Base-by-base conservation (phyloP, 441 rosid genomes). In the Bruguiera hainesii region DNA sequence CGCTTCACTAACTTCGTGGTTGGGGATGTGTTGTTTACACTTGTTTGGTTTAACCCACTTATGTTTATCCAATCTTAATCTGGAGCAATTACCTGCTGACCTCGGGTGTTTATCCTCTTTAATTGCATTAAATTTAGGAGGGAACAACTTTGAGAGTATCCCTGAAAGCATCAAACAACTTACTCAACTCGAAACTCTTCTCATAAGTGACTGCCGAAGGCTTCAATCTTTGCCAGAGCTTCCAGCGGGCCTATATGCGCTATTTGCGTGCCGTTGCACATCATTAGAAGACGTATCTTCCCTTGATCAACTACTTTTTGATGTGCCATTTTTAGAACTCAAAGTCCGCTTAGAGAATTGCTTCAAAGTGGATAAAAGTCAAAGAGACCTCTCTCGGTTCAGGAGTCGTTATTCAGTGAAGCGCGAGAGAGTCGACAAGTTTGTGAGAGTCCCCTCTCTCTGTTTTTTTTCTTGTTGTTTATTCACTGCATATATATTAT, bases 81-180 rank as follows among this genome's bases (percentile, higher is more conserved):
- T 65, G 16, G 15, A 7, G 18, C 50, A 52, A 37, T 31, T 65
- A 20, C 50, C 60, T n/a, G 8, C 8, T 15, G 23, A 20, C 15
- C 21, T 65, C 4, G 51, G 9, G 23, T 15, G 20, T 2, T 15
- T 65, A 35, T 65, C 60, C 35, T 65, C 60, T 31, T 16, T 65
- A 20, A 23, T 8, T 18, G 1, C 0, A 13, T 16, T 65, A 35
- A 1, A 1, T 65, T 60, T 65, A 20, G 23, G n/a, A 16, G 51
- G 68, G 25, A 33, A 65, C 31, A 35, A 65, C 50, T 65, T 65
- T 16, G 60, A 53, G 15, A 53, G 33, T 5, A 13, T 65, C 35
- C 68, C 60, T 53, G 35, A 28, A 21, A 35, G 60, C 60, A 56
- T 66, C 26, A 35, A 39, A 56, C 52, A 56, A 20, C 69, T 66